Percentiles rank a stretch among this genome's conserved stretches.
Conservation (phyloP, 305 asterid species). For the Rubia tinctorum region DNA sequence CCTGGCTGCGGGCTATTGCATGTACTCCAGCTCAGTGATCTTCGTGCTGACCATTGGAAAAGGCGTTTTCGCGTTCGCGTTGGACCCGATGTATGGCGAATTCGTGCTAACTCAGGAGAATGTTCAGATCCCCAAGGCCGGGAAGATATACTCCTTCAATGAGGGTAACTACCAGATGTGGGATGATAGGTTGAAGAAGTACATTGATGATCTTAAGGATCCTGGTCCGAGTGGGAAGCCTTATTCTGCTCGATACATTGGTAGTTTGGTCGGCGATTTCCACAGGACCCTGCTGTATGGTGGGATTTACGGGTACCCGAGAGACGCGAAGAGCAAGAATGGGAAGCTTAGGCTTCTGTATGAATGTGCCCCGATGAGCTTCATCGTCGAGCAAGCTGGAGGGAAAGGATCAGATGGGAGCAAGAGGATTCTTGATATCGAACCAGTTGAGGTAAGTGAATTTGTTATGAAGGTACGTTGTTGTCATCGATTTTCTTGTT, state of each 20-base stretch:
- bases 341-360: constrained; percentile 90
- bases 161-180: constrained; percentile 92
- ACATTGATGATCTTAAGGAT: constrained; percentile 86
- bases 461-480: neutral
- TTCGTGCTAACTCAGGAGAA: constrained; percentile 78
- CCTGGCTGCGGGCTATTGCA: constrained; percentile 96
- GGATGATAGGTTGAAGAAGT: constrained; percentile 86
- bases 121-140: constrained; percentile 76
- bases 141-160: constrained; percentile 80
- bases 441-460: constrained; percentile 73
- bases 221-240: constrained; percentile 96
- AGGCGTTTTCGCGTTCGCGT: constrained; percentile 73
- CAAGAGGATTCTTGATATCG: constrained; percentile 70
- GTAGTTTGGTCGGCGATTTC: constrained; percentile 94
- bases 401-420: constrained; percentile 96
- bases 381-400: constrained; percentile 93
- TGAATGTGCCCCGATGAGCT: constrained; percentile 98
- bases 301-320: constrained; percentile 89
- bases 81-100: constrained; percentile 94
- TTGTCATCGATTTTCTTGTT: too few relatives aligned
- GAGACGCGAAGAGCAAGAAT: constrained; percentile 83
- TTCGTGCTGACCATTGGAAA: constrained; percentile 81
- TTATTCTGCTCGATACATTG: constrained; percentile 81
- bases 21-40: constrained; percentile 92
- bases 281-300: constrained; percentile 83